Base-by-base conservation (phyloP, 2,329 filamentous ascomycete genomes). In the Trichoderma simmonsii region DNA sequence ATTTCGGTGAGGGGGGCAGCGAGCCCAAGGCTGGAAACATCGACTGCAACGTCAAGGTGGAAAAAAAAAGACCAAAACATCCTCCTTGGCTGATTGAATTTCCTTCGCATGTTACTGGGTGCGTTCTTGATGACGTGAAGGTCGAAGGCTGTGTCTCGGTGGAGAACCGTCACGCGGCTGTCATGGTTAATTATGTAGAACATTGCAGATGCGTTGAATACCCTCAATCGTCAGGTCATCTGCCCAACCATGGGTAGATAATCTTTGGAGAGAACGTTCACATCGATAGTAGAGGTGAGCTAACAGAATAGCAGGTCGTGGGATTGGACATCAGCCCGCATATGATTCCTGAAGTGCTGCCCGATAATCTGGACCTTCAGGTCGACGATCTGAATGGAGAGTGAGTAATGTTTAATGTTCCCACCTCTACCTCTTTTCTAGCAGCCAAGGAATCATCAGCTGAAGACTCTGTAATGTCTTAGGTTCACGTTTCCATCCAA, bases 321-420 rank as follows among this genome's bases (percentile, higher is more conserved):
- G 92, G 89, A 11, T 86, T 93, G 77, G 92, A 94, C 78, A 88
- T 93, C 74, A 91, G 89, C 76, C 91, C 91, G 30, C 88, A 91
- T 76, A 90, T 91, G 86, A 86, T 87, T 72, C 90, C 90, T 51
- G 89, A 91, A 63, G 87, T 89, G 75, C 77, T 84, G 6, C 90
- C 92, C 21, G 83, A 86, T 5, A 94, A 94, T 77, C 81, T 94
- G 70, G 89, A 91, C 77, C 84, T 93, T 70, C 90, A 93, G 80
- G 86, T 93, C 68, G 92, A 93, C 76, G 90, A 94, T 77, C 82
- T 94, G 56, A 94, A 94, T 77, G 85, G 86, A 76, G 84, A 86
- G 89, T 88, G 80, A 81, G 71, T 72, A 43, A 43, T 18, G 28
- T 4, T 30, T 21, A 6, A 5, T 21, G 15, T n/a, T 21, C 1